Base-by-base conservation (phyloP, 768 basidiomycete species). In the Suillus paluster region DNA sequence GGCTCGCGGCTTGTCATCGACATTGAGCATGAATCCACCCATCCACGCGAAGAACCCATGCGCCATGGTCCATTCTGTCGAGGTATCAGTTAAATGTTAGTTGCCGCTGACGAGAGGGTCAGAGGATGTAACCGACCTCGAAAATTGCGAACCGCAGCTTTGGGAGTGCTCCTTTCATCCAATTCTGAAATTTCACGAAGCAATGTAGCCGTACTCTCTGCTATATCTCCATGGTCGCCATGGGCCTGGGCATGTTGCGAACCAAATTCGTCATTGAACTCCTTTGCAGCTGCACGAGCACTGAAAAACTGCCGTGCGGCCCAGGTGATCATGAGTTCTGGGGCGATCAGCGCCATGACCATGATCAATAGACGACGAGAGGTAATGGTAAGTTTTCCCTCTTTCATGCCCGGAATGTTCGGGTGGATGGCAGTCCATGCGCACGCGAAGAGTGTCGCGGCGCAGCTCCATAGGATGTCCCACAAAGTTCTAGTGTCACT, bases 351-450 rank as follows among this genome's bases (percentile, higher is more conserved):
- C 1, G 68, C 64, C 58, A 65, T 63, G 27, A 68, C 50, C 61
- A 71, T 69, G 19, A 71, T 30, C 19, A 59, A 46, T 9, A 71
- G 41, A 9, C 67, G 59, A 12, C 65, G 62, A 23, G 41, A 38
- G 1, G 52, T 23, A 19, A 58, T 33, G n/a, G 49, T 39, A 3
- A 39, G 60, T 33, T 19, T 36, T 19, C 57, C 38, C 11, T 67
- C 66, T 10, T 69, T 44, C 6, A 61, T 60, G 27, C 30, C 48
- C 5, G 75, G 71, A 17, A 77, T 67, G 61, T 77, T 74, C 19
- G 72, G 73, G 36, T 77, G 75, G 10, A 73, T 56, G 8, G 71
- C 62, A n/a, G 65, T 68, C 73, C 73, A 77, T 19, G 67, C 69
- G 60, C 75, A 77, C 3, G 66, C 61, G n/a, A 76, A 69, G 2